Evolutionary conservation across 257 asterid species (phyloP).

Genomic region (Ehretia macrophylla): DNA sequence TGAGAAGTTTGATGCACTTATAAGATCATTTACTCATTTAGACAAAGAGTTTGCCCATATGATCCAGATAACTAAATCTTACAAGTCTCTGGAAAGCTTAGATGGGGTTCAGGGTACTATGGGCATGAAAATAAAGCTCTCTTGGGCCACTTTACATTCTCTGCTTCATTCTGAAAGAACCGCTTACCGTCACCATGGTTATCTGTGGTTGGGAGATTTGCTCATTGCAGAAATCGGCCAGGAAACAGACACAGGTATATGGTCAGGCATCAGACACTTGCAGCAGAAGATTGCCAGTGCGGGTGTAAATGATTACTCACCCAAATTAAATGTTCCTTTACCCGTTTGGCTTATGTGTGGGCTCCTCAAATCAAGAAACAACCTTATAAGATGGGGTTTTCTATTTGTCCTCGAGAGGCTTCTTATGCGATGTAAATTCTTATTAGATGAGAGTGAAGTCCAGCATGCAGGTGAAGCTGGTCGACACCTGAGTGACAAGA

Average conservation of each 20-base stretch:
- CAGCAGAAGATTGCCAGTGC: conserved; percentile 69
- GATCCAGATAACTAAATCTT: conserved; percentile 68
- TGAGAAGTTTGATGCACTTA: conserved; percentile 71
- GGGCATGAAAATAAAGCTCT: conserved; percentile 59
- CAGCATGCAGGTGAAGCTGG: conserved; percentile 60
- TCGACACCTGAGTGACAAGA: conserved; percentile 39
- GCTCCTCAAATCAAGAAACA: conserved; percentile 78
- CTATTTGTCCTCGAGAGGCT: conserved; percentile 90
- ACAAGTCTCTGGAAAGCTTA: conserved; percentile 59
- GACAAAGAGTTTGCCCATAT: conserved; percentile 80
- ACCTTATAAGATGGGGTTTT: conserved; percentile 78
- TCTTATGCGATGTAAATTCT: conserved; percentile 88
- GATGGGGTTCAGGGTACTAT: conserved; percentile 41
- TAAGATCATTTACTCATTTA: conserved; percentile 77
- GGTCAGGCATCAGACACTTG: conserved; percentile 69
- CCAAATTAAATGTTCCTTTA: conserved; percentile 67
- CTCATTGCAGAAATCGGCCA: conserved; percentile 79
- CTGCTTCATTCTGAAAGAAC: conserved; percentile 88
- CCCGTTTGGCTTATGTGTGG: conserved; percentile 98
- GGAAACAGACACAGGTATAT: conserved; percentile 59
- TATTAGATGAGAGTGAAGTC: conserved; percentile 94
- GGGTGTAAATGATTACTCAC: conserved; percentile 79
- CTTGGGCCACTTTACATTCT: conserved; percentile 95
- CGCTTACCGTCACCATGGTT: conserved; percentile 86
- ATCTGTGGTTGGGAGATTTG: conserved; percentile 95